A percentile compares a stretch with the other conserved stretches of the same genome.
phyloP scores from a whole-genome alignment of 2,329 filamentous ascomycete genomes.

The Penicillium italicum region DNA sequence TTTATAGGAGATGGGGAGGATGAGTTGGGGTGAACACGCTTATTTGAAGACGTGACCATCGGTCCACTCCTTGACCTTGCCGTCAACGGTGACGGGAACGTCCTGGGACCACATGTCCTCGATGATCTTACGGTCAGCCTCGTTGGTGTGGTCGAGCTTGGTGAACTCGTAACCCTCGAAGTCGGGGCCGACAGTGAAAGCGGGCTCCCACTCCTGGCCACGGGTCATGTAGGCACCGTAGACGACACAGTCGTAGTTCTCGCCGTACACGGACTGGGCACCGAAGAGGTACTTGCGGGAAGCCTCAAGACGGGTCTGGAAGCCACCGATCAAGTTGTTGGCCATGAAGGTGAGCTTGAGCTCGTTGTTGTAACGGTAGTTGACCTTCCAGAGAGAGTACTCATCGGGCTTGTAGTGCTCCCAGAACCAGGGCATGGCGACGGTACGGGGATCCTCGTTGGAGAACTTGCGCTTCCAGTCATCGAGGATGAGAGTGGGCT shows the following conservation, averaged over 20 bases:
- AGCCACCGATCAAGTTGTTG: conserved; percentile 94
- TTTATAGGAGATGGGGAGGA: conserved; percentile 10
- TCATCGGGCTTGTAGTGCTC: conserved; percentile 90
- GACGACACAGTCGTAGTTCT: conserved; percentile 84
- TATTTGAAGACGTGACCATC: conserved; percentile 99
- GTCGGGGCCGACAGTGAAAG: conserved; percentile 96
- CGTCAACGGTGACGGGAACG: conserved; percentile 71
- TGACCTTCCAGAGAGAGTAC: conserved; percentile 89
- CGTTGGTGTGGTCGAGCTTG: conserved; percentile 88
- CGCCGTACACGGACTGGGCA: conserved; percentile 80
- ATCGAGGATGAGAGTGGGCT: conserved; percentile 77
- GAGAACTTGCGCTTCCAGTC: conserved; percentile 99
- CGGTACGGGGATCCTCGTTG: conserved; percentile 80
- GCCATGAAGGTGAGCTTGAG: conserved; percentile 98
- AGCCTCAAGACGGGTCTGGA: conserved; percentile 94
- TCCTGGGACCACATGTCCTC: conserved; percentile 91
- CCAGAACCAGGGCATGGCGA: conserved; percentile 96
- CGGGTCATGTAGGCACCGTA: conserved; percentile 92
- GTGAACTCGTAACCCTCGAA: conserved; percentile 94
- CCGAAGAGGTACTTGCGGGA: conserved; percentile 99
- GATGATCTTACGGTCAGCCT: conserved; percentile 80
- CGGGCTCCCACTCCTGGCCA: conserved; percentile 70
- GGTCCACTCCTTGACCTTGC: conserved; percentile 84
- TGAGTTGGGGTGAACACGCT: conserved; percentile 34
- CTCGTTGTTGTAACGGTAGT: conserved; percentile 99